phyloP scores from a whole-genome alignment of 2,329 filamentous ascomycete genomes.

The Sarocladiaceae sp. region DNA sequence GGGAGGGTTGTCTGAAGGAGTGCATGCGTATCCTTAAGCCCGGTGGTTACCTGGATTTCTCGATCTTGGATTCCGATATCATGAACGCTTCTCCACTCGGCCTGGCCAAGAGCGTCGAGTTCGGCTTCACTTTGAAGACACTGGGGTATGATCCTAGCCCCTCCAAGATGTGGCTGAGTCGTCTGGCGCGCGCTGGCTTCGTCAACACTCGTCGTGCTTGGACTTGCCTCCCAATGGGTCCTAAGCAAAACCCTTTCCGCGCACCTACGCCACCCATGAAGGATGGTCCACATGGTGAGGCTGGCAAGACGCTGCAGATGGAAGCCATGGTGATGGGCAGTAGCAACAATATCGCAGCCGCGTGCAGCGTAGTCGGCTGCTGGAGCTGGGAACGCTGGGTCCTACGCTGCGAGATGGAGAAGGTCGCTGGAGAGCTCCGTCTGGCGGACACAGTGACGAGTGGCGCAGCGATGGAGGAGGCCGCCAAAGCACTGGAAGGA shows the following conservation, averaged over 20 bases:
- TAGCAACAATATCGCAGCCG: slow-evolving; percentile 66
- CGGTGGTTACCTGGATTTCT: slow-evolving; percentile 88
- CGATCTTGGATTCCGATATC: slow-evolving; percentile 83
- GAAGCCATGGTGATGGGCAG: slow-evolving; percentile 63
- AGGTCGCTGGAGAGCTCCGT: slow-evolving; percentile 60
- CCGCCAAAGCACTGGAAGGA: slow-evolving; percentile 55
- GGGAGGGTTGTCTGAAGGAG: slow-evolving; percentile 78
- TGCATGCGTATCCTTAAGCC: slow-evolving; percentile 90
- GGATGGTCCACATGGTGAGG: slow-evolving; percentile 34
- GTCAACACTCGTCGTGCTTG: slow-evolving; percentile 77
- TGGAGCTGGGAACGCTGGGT: slow-evolving; percentile 98
- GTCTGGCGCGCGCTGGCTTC: slow-evolving; percentile 74
- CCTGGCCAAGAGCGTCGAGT: slow-evolving; percentile 83
- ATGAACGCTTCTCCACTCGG: slow-evolving; percentile 77
- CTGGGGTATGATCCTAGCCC: slow-evolving; percentile 85
- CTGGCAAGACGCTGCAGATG: slow-evolving; percentile 44
- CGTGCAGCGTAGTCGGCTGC: slow-evolving; percentile 78
- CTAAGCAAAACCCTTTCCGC: slow-evolving; percentile 24
- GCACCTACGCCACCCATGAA: slow-evolving; percentile 24
- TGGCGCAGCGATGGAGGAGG: slow-evolving; percentile 48
- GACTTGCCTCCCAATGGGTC: slow-evolving; percentile 82
- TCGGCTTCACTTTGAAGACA: slow-evolving; percentile 83
- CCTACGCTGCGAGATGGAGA: slow-evolving; percentile 81
- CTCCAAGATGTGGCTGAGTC: slow-evolving; percentile 73
- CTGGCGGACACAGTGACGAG: slow-evolving; percentile 49